These are phyloP conservation scores for Tylopilus sp. DNA, from an alignment of 768 basidiomycete species.

Conservation along the genomic window DNA sequence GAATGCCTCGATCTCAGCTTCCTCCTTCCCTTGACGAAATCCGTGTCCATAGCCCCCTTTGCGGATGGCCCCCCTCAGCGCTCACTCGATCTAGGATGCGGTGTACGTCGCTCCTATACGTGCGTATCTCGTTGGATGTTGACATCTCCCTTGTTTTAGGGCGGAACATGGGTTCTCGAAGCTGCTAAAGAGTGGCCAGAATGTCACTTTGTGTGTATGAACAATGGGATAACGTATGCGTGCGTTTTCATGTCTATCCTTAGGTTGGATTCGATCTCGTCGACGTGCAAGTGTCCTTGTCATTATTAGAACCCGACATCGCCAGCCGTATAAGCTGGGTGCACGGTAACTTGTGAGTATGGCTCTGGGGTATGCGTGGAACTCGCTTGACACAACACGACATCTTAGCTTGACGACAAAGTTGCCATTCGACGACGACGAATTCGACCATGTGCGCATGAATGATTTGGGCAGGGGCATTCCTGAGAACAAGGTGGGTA, in stretches of 20 bases:
- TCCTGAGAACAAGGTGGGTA: conserved; percentile 66
- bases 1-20: conserved; percentile 56
- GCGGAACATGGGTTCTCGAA: conserved; percentile 68
- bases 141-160: conserved; percentile 33
- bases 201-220: conserved; percentile 55
- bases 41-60: conserved; percentile 61
- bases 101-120: conserved; percentile 37
- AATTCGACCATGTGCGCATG: conserved; percentile 80
- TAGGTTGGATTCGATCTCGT: conserved; percentile 81
- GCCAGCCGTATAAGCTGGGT: conserved; percentile 64
- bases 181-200: conserved; percentile 69
- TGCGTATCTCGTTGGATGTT: background rate
- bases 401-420: conserved; percentile 61
- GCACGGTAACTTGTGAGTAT: conserved; percentile 72
- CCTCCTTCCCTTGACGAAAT: conserved; percentile 44
- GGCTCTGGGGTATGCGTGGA: background rate
- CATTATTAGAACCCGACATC: conserved; percentile 47
- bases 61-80: conserved; percentile 46
- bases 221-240: background rate
- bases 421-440: conserved; percentile 78
- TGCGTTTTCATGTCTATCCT: conserved; percentile 5
- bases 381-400: background rate
- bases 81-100: conserved; percentile 70
- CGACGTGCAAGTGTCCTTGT: conserved; percentile 63
- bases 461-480: conserved; percentile 61